A percentile compares a stretch with the other conserved stretches of the same genome.
Evolutionary conservation across 83 land plant genomes (phyloP).

Genomic region (Isoetes engelmannii): DNA sequence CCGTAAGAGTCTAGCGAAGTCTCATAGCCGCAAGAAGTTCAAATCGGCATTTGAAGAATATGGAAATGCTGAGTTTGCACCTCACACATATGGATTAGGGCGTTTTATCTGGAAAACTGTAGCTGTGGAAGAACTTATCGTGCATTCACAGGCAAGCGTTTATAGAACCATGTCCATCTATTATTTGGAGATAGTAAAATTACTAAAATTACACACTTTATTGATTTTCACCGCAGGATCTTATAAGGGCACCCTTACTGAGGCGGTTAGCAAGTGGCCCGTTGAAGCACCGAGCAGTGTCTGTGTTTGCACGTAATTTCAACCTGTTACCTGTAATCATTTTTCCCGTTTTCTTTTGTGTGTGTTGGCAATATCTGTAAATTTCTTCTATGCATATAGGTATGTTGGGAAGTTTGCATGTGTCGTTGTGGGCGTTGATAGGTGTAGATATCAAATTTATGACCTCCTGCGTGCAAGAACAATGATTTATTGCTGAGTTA

Average conservation of each 20-base stretch:
- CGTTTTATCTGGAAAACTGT: conserved; percentile 8
- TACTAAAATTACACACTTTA: not conserved
- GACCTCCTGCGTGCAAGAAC: not conserved
- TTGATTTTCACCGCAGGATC: not conserved
- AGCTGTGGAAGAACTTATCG: conserved; percentile 8
- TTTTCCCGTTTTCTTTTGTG: conserved; percentile 11
- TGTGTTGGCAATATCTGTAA: conserved; percentile 1
- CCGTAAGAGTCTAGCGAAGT: too few species aligned
- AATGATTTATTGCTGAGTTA: too few species aligned
- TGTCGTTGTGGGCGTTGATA: not conserved
- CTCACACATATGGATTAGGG: conserved; percentile 5
- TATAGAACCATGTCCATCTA: not conserved
- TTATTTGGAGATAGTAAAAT: not conserved
- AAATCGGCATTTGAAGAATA: not conserved
- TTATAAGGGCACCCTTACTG: not conserved
- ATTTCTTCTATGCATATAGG: not conserved
- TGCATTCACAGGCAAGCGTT: conserved; percentile 3
- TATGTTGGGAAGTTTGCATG: not conserved
- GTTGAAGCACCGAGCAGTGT: not conserved
- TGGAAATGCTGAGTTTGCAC: not conserved
- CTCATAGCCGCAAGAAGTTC: too few species aligned
- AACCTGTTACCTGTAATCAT: conserved; percentile 16
- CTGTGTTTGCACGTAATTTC: conserved; percentile 22
- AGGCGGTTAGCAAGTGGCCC: conserved; percentile 6
- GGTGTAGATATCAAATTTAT: not conserved